Evolutionary conservation across 2,329 filamentous ascomycete genomes (phyloP).

Genomic region (Aspergillus sclerotialis): DNA sequence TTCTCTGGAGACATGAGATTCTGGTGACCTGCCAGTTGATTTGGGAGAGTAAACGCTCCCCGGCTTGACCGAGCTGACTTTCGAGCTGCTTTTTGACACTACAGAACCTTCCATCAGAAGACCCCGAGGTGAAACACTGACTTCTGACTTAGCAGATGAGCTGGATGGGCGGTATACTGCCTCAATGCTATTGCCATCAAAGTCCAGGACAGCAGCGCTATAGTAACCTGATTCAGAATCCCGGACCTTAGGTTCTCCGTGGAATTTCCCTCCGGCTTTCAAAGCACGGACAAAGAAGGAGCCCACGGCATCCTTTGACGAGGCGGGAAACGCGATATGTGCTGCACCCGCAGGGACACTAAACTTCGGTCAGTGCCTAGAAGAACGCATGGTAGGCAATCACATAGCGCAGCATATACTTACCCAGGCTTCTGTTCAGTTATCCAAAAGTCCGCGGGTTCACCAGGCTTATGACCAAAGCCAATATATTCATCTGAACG

Average conservation of each 20-base stretch:
- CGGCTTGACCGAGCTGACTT: slow-evolving; percentile 20
- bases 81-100: slow-evolving; percentile 26
- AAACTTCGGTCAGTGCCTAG: too few relatives aligned
- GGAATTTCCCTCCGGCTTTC: slow-evolving; percentile 55
- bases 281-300: slow-evolving; percentile 66
- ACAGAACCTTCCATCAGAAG: slow-evolving; percentile 32
- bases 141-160: slow-evolving; percentile 20
- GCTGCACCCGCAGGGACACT: slow-evolving; percentile 47
- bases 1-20: slow-evolving; percentile 21
- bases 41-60: slow-evolving; percentile 22
- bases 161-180: slow-evolving; percentile 53
- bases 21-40: slow-evolving; percentile 16
- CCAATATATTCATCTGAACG: slow-evolving; percentile 55
- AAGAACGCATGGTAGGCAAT: too few relatives aligned
- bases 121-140: slow-evolving; percentile 26
- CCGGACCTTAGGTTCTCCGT: slow-evolving; percentile 49
- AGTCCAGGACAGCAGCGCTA: slow-evolving; percentile 62
- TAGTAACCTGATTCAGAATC: slow-evolving; percentile 51
- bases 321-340: slow-evolving; percentile 63
- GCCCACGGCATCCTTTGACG: slow-evolving; percentile 57
- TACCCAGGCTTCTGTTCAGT: slow-evolving; percentile 55
- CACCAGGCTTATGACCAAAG: slow-evolving; percentile 50
- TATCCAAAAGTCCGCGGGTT: slow-evolving; percentile 55
- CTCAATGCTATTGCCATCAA: slow-evolving; percentile 79
- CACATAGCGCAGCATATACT: too few relatives aligned